phyloP scores from a whole-genome alignment of 2,329 filamentous ascomycete genomes.

The Didymella segeticola region DNA sequence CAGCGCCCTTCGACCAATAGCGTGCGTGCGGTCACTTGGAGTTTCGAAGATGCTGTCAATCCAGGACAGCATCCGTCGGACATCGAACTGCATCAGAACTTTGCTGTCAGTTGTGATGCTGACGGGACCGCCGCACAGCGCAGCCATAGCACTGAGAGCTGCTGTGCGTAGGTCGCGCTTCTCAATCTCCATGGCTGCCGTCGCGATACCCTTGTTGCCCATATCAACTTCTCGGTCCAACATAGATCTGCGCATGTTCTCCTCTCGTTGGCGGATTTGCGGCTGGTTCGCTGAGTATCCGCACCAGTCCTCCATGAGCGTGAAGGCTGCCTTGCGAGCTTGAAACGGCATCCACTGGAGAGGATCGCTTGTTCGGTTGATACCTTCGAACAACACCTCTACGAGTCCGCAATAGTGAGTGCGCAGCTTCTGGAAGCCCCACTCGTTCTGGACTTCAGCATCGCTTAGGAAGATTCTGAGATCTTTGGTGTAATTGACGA shows the following conservation, averaged over 20 bases:
- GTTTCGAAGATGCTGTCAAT: conserved; percentile 94
- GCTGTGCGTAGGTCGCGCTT: conserved; percentile 90
- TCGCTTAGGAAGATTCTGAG: conserved; percentile 95
- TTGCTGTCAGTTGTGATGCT: conserved; percentile 88
- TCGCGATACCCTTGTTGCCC: conserved; percentile 77
- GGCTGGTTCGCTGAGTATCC: conserved; percentile 91
- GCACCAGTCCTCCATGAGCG: conserved; percentile 99
- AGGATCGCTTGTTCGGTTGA: conserved; percentile 83
- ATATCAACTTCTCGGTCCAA: conserved; percentile 77
- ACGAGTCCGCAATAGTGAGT: conserved; percentile 94
- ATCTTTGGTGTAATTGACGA: conserved; percentile 89
- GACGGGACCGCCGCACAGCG: conserved; percentile 83
- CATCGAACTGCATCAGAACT: conserved; percentile 87
- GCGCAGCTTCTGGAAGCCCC: conserved; percentile 89
- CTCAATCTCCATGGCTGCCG: conserved; percentile 94
- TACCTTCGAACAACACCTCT: conserved; percentile 90
- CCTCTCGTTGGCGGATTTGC: conserved; percentile 81
- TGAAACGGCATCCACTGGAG: conserved; percentile 98
- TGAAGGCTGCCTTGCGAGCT: conserved; percentile 91
- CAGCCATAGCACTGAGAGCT: conserved; percentile 93
- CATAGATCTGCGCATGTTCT: conserved; percentile 84
- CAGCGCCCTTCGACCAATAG: conserved; percentile 85
- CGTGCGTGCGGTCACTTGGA: conserved; percentile 87
- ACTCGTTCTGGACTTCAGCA: conserved; percentile 90
- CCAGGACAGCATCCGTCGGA: conserved; percentile 92